Conservation (phyloP, 1,139 yeast species). For the Geotrichum phurueaensis region DNA sequence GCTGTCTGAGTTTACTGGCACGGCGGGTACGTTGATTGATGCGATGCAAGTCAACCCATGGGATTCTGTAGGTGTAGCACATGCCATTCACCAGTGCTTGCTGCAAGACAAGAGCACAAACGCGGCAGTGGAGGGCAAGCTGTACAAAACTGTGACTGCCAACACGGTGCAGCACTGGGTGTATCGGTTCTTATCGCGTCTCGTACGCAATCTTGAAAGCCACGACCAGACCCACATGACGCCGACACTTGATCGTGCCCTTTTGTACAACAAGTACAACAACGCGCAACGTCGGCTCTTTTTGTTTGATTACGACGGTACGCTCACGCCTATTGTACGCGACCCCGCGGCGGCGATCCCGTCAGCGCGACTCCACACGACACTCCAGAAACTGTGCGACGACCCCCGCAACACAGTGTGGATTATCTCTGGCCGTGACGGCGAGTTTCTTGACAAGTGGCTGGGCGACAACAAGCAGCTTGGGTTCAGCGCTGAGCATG, state of each 20-base stretch:
- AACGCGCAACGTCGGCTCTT: constrained; percentile 65
- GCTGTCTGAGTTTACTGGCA: constrained; percentile 84
- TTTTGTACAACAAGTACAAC: constrained; percentile 52
- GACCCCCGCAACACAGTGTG: constrained; percentile 87
- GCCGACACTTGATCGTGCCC: constrained; percentile 70
- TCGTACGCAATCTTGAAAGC: constrained; percentile 47
- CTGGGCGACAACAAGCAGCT: constrained; percentile 57
- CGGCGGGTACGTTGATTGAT: constrained; percentile 71
- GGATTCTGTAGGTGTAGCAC: constrained; percentile 81
- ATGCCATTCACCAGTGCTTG: constrained; percentile 67
- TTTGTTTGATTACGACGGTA: constrained; percentile 94
- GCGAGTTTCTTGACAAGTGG: constrained; percentile 82
- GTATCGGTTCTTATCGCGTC: constrained; percentile 49
- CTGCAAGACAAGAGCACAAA: constrained; percentile 38
- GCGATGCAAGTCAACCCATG: constrained; percentile 81
- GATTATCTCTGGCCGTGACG: constrained; percentile 96
- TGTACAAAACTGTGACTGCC: constrained; percentile 59
- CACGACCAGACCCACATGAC: constrained; percentile 53
- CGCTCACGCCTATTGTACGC: constrained; percentile 87
- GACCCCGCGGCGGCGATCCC: constrained; percentile 99
- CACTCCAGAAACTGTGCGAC: constrained; percentile 53
- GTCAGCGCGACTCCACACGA: constrained; percentile 58
- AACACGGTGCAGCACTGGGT: constrained; percentile 85
- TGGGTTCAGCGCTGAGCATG: constrained; percentile 95
- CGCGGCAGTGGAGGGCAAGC: constrained; percentile 30